Base-by-base conservation (phyloP, 73 alveolate species). In the Paramecium biaurelia region DNA sequence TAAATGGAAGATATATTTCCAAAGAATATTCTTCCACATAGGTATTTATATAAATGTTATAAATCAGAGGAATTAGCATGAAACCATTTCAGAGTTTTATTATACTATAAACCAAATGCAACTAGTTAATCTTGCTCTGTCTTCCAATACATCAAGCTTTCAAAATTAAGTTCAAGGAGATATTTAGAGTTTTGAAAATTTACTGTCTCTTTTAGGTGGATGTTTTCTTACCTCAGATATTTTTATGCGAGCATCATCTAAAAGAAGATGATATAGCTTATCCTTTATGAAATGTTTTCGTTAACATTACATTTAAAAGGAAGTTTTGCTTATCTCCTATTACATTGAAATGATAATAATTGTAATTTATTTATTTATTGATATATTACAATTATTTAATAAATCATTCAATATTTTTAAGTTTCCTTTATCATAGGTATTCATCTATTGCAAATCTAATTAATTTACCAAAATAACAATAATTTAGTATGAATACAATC, bases 1-100 rank as follows among this genome's bases (percentile, higher is more conserved):
- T 79, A 79, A 18, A 43, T 38, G 18, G 90, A 43, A 0, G 70
- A 30, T 4, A 79, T 79, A 15, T 41, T 43, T 30, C 90, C 90
- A 79, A 79, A 79, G 34, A 79, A 79, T 2, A 38, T 23, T 12
- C 24, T 38, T 1, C 76, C 47, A 79, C 18, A 24, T 18, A 79
- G 10, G n/a, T 41, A 0, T 38, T 79, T 20, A 24, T 79, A 72
- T 72, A 72, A n/a, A 37, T 35, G 23, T 6, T 30, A 24, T 12
- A 79, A 34, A 42, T 79, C 70, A 79, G 26, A 10, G 7, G 6
- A 2, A 5, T 14, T 11, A 24, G 76, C 74, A 34, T 79, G 74
- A 79, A 79, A 79, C 90, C 90, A 79, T 79, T 79, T 79, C 20
- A 79, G 37, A 10, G 47, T 34, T 20, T 47, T 41, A 18, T 79